These are phyloP conservation scores for Petunia axillaris DNA, from an alignment of 257 asterid genomes.

Conservation along the genomic window DNA sequence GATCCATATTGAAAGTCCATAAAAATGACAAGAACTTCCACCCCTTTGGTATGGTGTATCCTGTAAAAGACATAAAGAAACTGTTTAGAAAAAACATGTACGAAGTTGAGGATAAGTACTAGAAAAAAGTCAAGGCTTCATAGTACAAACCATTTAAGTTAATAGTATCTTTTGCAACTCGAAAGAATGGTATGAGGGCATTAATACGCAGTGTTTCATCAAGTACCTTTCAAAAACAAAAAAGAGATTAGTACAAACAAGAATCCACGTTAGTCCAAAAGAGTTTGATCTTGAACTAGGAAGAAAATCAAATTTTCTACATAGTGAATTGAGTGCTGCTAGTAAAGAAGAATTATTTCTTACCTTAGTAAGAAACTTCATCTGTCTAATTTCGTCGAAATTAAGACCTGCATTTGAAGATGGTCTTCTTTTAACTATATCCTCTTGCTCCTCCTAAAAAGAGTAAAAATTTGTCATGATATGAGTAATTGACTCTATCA, in stretches of 20 bases:
- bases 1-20: constrained; percentile 1
- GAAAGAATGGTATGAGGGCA: neutral
- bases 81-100: too few relatives aligned
- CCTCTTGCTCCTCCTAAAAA: neutral
- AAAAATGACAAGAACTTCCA: neutral
- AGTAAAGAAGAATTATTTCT: too few relatives aligned
- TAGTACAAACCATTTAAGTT: neutral
- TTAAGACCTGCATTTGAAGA: neutral
- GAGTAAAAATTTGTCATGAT: neutral
- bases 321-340: neutral
- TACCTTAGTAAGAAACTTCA: neutral
- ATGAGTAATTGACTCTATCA: too few relatives aligned
- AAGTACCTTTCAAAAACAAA: neutral
- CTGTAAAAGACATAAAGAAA: neutral
- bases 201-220: neutral
- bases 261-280: too few relatives aligned
- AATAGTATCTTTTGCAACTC: neutral
- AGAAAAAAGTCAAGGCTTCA: too few relatives aligned
- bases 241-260: too few relatives aligned
- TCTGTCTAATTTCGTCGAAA: neutral
- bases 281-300: neutral
- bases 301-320: too few relatives aligned
- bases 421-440: neutral
- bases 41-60: neutral
- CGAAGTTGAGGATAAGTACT: too few relatives aligned